Conservation (phyloP, 495 filamentous ascomycete species). For the Darksidea phi region DNA sequence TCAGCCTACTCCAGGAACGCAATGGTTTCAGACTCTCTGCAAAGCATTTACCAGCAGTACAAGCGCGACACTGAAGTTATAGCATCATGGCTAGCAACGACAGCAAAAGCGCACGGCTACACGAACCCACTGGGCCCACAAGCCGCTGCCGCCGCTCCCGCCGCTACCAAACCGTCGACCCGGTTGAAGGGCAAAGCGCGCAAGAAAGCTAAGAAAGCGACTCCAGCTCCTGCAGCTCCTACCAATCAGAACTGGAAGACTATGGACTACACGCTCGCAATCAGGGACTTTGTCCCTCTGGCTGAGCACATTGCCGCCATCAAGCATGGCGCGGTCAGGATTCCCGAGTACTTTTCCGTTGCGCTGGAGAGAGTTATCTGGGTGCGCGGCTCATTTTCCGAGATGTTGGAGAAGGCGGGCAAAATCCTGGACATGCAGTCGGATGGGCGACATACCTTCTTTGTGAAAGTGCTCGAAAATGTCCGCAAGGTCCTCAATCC, state of each 20-base stretch:
- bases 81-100: slow-evolving; percentile 14
- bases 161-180: not conserved
- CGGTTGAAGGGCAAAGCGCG: slow-evolving; percentile 13
- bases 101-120: slow-evolving; percentile 13
- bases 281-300: slow-evolving; percentile 3
- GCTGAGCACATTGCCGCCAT: not conserved
- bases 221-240: not conserved
- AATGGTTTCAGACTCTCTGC: not conserved
- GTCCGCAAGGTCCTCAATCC: not conserved
- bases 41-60: slow-evolving; percentile 7
- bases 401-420: not conserved
- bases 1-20: too few species aligned
- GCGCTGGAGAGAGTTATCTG: not conserved
- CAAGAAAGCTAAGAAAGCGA: not conserved
- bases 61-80: slow-evolving; percentile 11
- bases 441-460: not conserved
- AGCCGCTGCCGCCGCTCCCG: not conserved
- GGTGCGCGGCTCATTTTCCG: not conserved
- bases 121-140: not conserved
- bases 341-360: not conserved
- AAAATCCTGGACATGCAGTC: not conserved
- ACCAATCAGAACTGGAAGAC: not conserved
- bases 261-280: not conserved
- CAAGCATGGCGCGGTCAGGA: not conserved
- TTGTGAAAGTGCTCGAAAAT: not conserved